Conservation (phyloP, 1,284 basidiomycete species). For the Golubevia pallescens region DNA sequence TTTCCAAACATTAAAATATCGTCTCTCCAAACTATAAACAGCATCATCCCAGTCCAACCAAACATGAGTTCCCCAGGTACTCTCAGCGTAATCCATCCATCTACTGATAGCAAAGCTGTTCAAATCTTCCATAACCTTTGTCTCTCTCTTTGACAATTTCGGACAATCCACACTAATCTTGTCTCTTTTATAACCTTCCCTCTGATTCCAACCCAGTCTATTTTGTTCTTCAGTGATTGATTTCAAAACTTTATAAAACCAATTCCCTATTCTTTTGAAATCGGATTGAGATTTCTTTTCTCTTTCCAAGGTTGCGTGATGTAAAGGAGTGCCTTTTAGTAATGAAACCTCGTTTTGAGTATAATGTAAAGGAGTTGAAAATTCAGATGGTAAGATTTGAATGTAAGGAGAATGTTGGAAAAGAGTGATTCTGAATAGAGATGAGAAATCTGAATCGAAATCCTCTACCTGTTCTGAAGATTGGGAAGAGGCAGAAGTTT, state of each 20-base stretch:
- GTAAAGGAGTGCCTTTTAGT: conserved; percentile 31
- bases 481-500: too few species aligned
- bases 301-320: conserved; percentile 20
- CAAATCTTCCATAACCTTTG: not conserved
- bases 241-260: too few species aligned
- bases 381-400: conserved; percentile 16
- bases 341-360: conserved; percentile 20
- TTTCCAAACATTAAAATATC: conserved; percentile 22
- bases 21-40: not conserved
- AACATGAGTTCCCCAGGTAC: not conserved
- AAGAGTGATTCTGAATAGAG: not conserved
- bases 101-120: not conserved
- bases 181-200: not conserved
- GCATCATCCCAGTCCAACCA: not conserved
- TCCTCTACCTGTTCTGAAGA: too few species aligned
- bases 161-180: not conserved
- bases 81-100: not conserved
- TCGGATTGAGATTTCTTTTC: conserved; percentile 13
- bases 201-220: not conserved
- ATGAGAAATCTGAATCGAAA: too few species aligned
- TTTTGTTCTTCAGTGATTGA: too few species aligned
- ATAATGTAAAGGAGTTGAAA: conserved; percentile 34
- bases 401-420: conserved; percentile 30
- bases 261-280: too few species aligned
- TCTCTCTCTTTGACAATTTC: not conserved